These are phyloP conservation scores for Pichia membranifaciens DNA, from an alignment of 805 yeast genomes.

Conservation along the genomic window DNA sequence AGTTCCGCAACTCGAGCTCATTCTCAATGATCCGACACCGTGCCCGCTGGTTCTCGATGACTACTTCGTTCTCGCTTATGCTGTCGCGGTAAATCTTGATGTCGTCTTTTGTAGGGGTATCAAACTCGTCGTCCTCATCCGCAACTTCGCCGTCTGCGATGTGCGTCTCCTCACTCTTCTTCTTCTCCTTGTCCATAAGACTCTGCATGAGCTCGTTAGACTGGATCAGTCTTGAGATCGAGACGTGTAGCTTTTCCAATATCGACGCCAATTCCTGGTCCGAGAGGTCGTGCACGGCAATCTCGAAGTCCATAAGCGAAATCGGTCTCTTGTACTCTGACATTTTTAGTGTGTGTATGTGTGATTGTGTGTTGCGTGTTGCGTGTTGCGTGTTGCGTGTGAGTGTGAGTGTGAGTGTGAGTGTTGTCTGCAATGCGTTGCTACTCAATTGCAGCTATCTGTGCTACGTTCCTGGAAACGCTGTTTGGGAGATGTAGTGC, in stretches of 20 bases:
- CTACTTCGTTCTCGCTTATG: constrained; percentile 48
- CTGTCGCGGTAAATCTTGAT: constrained; percentile 47
- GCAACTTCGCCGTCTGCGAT: too few relatives aligned
- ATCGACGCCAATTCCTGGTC: constrained; percentile 37
- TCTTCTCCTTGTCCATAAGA: constrained; percentile 34
- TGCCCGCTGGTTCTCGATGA: constrained; percentile 45
- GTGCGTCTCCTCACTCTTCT: too few relatives aligned
- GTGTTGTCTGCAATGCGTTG: too few relatives aligned
- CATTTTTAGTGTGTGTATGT: constrained; percentile 13
- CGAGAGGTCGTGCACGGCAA: constrained; percentile 32
- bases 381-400: too few relatives aligned
- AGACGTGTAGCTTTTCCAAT: constrained; percentile 32
- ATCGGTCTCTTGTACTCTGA: constrained; percentile 25
- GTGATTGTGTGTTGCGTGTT: too few relatives aligned
- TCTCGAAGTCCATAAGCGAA: constrained; percentile 24
- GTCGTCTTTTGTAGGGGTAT: constrained; percentile 35
- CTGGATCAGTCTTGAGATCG: constrained; percentile 42
- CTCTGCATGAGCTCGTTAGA: constrained; percentile 45
- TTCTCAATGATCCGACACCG: constrained; percentile 40
- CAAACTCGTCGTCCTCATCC: constrained; percentile 34
- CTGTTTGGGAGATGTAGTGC: too few relatives aligned
- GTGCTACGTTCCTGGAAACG: too few relatives aligned
- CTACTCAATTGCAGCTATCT: too few relatives aligned
- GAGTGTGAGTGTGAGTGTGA: too few relatives aligned
- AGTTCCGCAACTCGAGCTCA: constrained; percentile 28